Evolutionary conservation across 768 basidiomycete genomes (phyloP).

Genomic region (Pulveroboletus sp.): DNA sequence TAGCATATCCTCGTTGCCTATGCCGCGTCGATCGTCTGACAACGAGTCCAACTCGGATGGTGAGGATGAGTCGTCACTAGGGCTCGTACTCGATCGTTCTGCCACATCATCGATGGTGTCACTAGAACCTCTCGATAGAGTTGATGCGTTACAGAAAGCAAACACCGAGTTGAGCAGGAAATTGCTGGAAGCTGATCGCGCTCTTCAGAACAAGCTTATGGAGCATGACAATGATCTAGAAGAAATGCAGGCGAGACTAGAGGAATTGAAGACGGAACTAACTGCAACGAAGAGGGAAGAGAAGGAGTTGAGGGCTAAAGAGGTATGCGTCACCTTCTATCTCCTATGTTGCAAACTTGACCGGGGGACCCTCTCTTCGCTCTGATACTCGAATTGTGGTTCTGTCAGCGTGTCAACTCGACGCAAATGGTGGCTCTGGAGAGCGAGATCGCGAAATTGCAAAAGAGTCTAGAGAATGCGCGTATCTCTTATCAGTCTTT

Average conservation of each 20-base stretch:
- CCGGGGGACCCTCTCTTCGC: neutral
- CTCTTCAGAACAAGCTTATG: conserved; percentile 56
- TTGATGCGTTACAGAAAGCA: conserved; percentile 67
- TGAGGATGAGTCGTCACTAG: conserved; percentile 48
- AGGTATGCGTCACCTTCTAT: conserved; percentile 43
- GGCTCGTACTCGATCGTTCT: conserved; percentile 57
- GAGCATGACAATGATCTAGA: conserved; percentile 84
- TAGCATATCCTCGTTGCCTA: conserved; percentile 50
- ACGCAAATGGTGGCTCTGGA: conserved; percentile 69
- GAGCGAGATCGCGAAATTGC: conserved; percentile 71
- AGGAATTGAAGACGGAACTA: conserved; percentile 75
- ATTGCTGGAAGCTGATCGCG: conserved; percentile 68
- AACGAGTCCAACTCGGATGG: conserved; percentile 47
- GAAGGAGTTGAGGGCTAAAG: conserved; percentile 85
- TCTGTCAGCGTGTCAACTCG: conserved; percentile 52
- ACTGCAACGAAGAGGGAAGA: conserved; percentile 82
- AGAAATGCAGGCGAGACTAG: conserved; percentile 70
- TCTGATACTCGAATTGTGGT: conserved; percentile 6
- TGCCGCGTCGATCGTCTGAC: conserved; percentile 44
- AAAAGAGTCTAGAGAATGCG: conserved; percentile 68
- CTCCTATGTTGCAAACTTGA: conserved; percentile 1
- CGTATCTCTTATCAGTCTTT: conserved; percentile 69
- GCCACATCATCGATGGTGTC: conserved; percentile 60
- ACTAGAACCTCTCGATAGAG: conserved; percentile 63
- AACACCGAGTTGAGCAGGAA: conserved; percentile 76